These are phyloP conservation scores for Cyclotella sp. DNA, from an alignment of 108 stramenopile genomes.

Conservation along the genomic window DNA sequence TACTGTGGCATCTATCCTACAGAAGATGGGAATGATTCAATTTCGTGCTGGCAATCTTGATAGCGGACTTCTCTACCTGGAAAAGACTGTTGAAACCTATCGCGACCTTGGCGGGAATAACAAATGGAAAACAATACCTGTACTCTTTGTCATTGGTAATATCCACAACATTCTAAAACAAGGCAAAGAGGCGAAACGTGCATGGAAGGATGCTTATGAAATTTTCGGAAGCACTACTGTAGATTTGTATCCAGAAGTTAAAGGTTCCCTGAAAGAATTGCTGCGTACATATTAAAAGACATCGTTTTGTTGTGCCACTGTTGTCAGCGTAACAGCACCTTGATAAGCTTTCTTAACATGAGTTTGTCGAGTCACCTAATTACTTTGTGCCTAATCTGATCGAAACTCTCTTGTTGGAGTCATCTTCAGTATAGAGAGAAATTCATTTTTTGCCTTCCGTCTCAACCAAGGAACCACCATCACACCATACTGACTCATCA, in stretches of 20 bases:
- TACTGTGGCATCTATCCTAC: constrained; percentile 63
- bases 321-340: no score
- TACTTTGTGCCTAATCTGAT: neutral
- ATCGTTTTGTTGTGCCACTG: no score
- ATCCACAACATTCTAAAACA: constrained; percentile 68
- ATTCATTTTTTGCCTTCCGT: constrained; percentile 82
- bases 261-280: neutral
- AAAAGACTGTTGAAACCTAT: constrained; percentile 61
- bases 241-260: neutral
- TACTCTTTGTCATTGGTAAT: constrained; percentile 69
- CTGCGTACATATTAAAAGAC: neutral
- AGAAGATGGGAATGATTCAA: constrained; percentile 74
- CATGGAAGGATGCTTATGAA: constrained; percentile 68
- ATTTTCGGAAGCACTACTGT: neutral
- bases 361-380: neutral
- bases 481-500: constrained; percentile 53
- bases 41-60: constrained; percentile 64
- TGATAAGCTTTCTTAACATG: no score
- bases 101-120: constrained; percentile 51
- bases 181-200: constrained; percentile 52
- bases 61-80: constrained; percentile 53
- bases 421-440: constrained; percentile 78
- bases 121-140: constrained; percentile 63
- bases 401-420: constrained; percentile 47
- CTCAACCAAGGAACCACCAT: constrained; percentile 69